A percentile compares a stretch with the other conserved stretches of the same genome.
These are phyloP conservation scores for Citrullus colocynthis DNA, from an alignment of 306 rosid genomes.

Conservation along the genomic window DNA sequence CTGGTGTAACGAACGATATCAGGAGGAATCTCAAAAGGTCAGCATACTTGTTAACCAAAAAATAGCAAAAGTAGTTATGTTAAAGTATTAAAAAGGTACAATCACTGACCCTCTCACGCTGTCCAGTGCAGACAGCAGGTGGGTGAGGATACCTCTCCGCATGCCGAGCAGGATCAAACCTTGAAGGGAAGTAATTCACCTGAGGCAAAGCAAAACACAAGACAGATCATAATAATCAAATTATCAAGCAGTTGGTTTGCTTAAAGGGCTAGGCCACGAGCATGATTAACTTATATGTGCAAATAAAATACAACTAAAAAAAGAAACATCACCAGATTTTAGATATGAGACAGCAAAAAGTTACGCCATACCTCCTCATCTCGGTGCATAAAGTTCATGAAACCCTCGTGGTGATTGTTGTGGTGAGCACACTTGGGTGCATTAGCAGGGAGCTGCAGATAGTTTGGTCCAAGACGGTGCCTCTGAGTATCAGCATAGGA, in stretches of 20 bases:
- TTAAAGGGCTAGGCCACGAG: background rate
- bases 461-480: conserved; percentile 97
- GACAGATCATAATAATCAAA: conserved; percentile 3
- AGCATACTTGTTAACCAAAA: background rate
- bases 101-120: conserved; percentile 47
- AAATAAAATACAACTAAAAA: background rate
- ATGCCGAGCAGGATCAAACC: conserved; percentile 45
- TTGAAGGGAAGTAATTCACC: conserved; percentile 68
- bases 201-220: background rate
- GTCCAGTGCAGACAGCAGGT: conserved; percentile 21
- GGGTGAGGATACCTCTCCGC: conserved; percentile 49
- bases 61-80: conserved; percentile 2
- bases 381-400: conserved; percentile 91
- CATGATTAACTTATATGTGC: background rate
- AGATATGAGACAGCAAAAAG: background rate
- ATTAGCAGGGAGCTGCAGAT: conserved; percentile 81
- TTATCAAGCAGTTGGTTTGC: background rate
- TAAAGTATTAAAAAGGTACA: background rate
- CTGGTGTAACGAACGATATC: conserved; percentile 18
- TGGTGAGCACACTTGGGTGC: conserved; percentile 88
- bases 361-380: conserved; percentile 59
- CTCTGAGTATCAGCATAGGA: conserved; percentile 85
- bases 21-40: background rate
- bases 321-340: background rate
- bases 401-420: conserved; percentile 90